Conservation (phyloP, 2,329 filamentous ascomycete species). For the Sporothrix dimorphospora region DNA sequence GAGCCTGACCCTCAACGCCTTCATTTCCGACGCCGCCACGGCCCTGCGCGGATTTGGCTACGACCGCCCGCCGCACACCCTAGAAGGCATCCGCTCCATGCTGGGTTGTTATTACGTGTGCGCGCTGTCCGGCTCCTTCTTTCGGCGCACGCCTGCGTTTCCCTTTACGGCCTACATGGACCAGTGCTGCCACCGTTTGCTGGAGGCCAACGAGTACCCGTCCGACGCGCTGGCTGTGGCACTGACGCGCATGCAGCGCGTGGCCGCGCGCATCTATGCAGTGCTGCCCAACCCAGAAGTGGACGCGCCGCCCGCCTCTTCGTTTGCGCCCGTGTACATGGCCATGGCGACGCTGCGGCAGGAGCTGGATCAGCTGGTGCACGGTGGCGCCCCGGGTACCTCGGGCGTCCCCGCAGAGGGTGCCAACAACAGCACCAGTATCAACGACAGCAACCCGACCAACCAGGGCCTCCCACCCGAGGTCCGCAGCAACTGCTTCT, state of each 20-base stretch:
- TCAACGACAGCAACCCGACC: not conserved
- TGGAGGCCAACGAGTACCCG: slow-evolving; percentile 38
- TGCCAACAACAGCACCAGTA: not conserved
- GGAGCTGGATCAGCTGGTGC: slow-evolving; percentile 40
- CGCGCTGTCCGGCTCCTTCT: slow-evolving; percentile 42
- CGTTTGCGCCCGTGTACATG: slow-evolving; percentile 41
- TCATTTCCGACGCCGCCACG: slow-evolving; percentile 43
- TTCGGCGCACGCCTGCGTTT: slow-evolving; percentile 41
- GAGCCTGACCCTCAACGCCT: slow-evolving; percentile 36
- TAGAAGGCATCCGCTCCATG: slow-evolving; percentile 46
- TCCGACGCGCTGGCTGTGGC: slow-evolving; percentile 42
- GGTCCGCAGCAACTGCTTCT: slow-evolving; percentile 36
- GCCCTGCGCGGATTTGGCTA: slow-evolving; percentile 28
- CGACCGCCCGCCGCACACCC: slow-evolving; percentile 37
- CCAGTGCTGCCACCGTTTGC: slow-evolving; percentile 42
- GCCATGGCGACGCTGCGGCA: slow-evolving; percentile 40
- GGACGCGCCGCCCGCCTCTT: slow-evolving; percentile 13
- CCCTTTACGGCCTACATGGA: slow-evolving; percentile 42
- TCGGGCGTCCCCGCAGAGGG: not conserved
- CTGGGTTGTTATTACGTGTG: slow-evolving; percentile 47
- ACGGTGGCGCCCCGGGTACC: slow-evolving; percentile 8
- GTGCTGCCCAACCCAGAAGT: slow-evolving; percentile 36
- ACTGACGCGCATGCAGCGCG: slow-evolving; percentile 42
- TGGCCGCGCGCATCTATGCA: slow-evolving; percentile 40
- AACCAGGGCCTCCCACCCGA: slow-evolving; percentile 29